A percentile compares a stretch with the other conserved stretches of the same genome.
Conservation (phyloP, 2,329 filamentous ascomycete species). For the Coleophoma crateriformis region DNA sequence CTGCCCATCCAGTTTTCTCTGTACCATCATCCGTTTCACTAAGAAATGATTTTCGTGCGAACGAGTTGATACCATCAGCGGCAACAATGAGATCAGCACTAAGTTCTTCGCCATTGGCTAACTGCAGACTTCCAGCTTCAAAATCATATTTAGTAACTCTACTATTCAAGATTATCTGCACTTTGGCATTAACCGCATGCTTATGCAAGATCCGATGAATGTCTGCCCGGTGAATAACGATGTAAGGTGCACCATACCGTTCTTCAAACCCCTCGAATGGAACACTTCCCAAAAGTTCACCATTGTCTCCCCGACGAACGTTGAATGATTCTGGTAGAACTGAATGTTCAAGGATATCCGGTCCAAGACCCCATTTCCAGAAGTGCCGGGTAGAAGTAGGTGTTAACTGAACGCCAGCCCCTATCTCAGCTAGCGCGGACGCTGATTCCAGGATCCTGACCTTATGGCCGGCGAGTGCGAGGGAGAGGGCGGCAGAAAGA, state of each 20-base stretch:
- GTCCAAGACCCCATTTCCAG: conserved; percentile 1
- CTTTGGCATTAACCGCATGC: conserved; percentile 7
- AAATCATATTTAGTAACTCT: conserved; percentile 18
- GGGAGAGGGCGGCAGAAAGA: conserved; percentile 21
- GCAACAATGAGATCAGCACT: conserved; percentile 29
- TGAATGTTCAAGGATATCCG: neutral
- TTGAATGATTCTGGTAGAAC: neutral
- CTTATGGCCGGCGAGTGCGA: conserved; percentile 18
- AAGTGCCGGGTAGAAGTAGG: neutral
- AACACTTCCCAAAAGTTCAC: neutral
- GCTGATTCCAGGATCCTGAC: conserved; percentile 18
- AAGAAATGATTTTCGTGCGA: conserved; percentile 15
- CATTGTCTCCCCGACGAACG: neutral
- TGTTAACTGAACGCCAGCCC: neutral
- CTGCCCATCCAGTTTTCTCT: conserved; percentile 31
- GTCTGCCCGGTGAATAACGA: conserved; percentile 1
- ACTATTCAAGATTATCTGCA: conserved; percentile 15
- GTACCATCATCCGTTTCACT: conserved; percentile 23
- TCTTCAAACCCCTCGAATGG: neutral
- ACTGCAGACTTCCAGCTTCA: conserved; percentile 12
- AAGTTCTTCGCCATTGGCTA: conserved; percentile 17
- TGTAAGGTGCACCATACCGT: neutral
- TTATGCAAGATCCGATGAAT: neutral
- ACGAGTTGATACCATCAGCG: conserved; percentile 31
- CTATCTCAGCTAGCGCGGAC: neutral